A percentile compares a stretch with the other conserved stretches of the same genome.
Evolutionary conservation across 176 grass and related monocot genomes (phyloP).

Genomic region (Aegilops umbellulata): DNA sequence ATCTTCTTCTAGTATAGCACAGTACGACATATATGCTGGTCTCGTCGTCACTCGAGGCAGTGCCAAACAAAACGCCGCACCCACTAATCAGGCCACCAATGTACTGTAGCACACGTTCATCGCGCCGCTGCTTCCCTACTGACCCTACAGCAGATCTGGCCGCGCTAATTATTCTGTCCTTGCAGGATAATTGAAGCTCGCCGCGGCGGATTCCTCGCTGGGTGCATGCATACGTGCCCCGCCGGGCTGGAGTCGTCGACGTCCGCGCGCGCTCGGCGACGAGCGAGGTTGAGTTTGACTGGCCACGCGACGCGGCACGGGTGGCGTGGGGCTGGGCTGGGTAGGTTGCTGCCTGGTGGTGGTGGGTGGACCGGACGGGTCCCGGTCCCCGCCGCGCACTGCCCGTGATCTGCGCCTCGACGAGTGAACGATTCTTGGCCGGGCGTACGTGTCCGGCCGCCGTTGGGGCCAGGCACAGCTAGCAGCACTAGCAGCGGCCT

Average conservation of each 20-base stretch:
- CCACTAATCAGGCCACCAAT: constrained; percentile 3
- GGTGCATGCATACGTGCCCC: neutral
- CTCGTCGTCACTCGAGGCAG: neutral
- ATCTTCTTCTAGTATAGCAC: neutral
- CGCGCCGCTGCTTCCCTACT: neutral
- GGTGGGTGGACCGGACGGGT: neutral
- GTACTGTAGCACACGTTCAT: neutral
- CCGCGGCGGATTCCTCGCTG: neutral
- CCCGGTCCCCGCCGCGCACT: constrained; percentile 3
- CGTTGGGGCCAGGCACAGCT: neutral
- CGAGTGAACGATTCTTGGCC: neutral
- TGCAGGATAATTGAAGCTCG: neutral
- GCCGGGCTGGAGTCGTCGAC: neutral
- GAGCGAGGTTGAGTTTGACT: constrained; percentile 5
- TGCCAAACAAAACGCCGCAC: neutral
- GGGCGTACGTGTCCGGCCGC: neutral
- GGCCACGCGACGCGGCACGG: neutral
- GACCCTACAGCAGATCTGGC: neutral
- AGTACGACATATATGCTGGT: neutral
- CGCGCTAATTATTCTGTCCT: neutral
- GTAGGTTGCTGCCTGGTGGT: neutral
- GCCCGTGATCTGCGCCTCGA: constrained; percentile 12
- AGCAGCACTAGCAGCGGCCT: neutral
- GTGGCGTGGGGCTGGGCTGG: neutral
- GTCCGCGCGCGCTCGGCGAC: neutral